These are phyloP conservation scores for Ogataea saltuana DNA, from an alignment of 805 yeast genomes.

Conservation along the genomic window DNA sequence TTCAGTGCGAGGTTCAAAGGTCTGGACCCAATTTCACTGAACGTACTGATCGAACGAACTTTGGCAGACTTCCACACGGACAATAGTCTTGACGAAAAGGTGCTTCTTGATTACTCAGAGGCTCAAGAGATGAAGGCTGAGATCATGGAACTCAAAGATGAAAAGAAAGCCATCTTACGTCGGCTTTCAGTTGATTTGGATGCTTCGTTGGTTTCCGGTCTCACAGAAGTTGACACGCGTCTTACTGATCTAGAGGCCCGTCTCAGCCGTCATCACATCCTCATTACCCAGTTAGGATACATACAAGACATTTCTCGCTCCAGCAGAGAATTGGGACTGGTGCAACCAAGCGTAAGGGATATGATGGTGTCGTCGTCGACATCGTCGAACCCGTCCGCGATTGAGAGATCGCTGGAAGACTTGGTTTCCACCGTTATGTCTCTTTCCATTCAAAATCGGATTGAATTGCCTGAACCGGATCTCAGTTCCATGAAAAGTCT, in stretches of 20 bases:
- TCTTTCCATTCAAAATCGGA: conserved; percentile 43
- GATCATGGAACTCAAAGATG: conserved; percentile 10
- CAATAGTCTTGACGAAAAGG: background rate
- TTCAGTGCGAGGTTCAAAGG: conserved; percentile 14
- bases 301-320: conserved; percentile 35
- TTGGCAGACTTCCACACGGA: conserved; percentile 20
- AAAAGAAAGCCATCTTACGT: conserved; percentile 8
- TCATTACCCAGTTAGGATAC: conserved; percentile 49
- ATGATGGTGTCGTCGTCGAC: too few species aligned
- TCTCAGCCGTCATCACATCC: conserved; percentile 44
- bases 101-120: conserved; percentile 17
- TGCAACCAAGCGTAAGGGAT: too few species aligned
- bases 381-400: conserved; percentile 5
- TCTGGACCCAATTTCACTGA: conserved; percentile 16
- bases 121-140: conserved; percentile 11
- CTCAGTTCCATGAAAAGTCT: conserved; percentile 23
- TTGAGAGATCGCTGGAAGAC: conserved; percentile 41
- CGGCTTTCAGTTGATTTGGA: conserved; percentile 1
- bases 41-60: conserved; percentile 21
- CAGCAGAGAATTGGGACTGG: background rate
- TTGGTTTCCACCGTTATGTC: conserved; percentile 49
- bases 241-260: conserved; percentile 14
- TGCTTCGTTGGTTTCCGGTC: conserved; percentile 2
- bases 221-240: conserved; percentile 13
- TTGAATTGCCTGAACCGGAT: conserved; percentile 40